phyloP scores from a whole-genome alignment of 2,329 filamentous ascomycete species.

The Fusarium fracticaudum region DNA sequence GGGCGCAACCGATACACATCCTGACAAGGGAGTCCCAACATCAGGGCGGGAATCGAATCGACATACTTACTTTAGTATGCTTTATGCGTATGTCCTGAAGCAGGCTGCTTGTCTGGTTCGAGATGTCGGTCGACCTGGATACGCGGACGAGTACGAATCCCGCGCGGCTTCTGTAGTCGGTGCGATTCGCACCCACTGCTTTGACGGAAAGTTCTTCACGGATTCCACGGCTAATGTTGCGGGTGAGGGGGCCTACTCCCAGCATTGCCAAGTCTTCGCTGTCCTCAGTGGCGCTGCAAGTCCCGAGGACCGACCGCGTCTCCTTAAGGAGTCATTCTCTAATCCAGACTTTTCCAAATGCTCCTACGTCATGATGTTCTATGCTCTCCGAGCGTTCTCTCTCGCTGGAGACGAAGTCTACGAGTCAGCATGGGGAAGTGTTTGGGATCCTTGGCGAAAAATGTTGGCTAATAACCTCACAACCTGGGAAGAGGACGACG shows the following conservation, averaged over 20 bases:
- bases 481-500: not conserved
- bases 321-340: rapidly evolving
- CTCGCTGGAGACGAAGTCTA: not conserved
- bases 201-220: not conserved
- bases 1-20: not conserved
- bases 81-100: not conserved
- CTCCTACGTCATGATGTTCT: not conserved
- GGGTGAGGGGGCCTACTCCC: not conserved
- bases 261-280: not conserved
- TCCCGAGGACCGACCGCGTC: rapidly evolving
- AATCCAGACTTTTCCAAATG: not conserved
- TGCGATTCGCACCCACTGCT: not conserved
- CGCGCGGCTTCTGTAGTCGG: not conserved
- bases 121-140: not conserved
- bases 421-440: not conserved
- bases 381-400: not conserved
- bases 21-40: not conserved
- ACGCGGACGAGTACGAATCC: not conserved
- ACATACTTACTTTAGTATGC: not conserved
- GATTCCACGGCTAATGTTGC: not conserved
- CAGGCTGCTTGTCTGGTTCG: not conserved
- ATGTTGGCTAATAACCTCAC: not conserved
- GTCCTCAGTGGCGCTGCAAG: not conserved
- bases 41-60: not conserved
- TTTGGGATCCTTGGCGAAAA: not conserved